Conservation (phyloP, 768 basidiomycete species). For the Naganishia vaughanmartiniae region DNA sequence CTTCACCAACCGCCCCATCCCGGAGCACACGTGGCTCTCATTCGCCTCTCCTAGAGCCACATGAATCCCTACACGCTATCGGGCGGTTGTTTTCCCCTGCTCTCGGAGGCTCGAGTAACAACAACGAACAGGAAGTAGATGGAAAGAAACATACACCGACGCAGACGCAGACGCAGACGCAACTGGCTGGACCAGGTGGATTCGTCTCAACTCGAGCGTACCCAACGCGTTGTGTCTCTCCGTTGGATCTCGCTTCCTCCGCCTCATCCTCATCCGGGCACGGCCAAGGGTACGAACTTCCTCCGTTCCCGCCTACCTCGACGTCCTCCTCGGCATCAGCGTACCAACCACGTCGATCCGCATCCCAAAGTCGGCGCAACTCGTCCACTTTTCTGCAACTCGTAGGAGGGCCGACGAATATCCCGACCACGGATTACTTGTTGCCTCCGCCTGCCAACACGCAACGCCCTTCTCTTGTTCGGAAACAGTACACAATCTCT, state of each 20-base stretch:
- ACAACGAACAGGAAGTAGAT: not conserved
- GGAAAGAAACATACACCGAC: not conserved
- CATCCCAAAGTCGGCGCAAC: not conserved
- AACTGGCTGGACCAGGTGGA: slow-evolving; percentile 17
- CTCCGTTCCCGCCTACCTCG: slow-evolving; percentile 9
- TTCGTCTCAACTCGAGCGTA: slow-evolving; percentile 23
- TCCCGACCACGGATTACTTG: not conserved
- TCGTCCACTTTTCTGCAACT: not conserved
- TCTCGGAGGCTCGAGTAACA: too few relatives aligned
- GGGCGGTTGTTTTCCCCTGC: not conserved
- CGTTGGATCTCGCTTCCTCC: not conserved
- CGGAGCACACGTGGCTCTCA: not conserved
- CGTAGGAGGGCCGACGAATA: not conserved
- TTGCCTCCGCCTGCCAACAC: not conserved
- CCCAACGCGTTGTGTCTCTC: slow-evolving; percentile 9
- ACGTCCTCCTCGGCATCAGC: not conserved
- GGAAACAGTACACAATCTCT: not conserved
- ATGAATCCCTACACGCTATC: slow-evolving; percentile 1
- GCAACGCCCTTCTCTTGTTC: not conserved
- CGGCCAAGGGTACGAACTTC: not conserved
- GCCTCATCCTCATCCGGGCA: not conserved
- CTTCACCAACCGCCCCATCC: slow-evolving; percentile 29
- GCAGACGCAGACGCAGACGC: too few relatives aligned
- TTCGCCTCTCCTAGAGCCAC: slow-evolving; percentile 1
- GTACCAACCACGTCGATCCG: not conserved